Percentiles rank a stretch among this genome's conserved stretches.
These are phyloP conservation scores for Boletus fagicola DNA, from an alignment of 768 basidiomycete species.

Conservation along the genomic window DNA sequence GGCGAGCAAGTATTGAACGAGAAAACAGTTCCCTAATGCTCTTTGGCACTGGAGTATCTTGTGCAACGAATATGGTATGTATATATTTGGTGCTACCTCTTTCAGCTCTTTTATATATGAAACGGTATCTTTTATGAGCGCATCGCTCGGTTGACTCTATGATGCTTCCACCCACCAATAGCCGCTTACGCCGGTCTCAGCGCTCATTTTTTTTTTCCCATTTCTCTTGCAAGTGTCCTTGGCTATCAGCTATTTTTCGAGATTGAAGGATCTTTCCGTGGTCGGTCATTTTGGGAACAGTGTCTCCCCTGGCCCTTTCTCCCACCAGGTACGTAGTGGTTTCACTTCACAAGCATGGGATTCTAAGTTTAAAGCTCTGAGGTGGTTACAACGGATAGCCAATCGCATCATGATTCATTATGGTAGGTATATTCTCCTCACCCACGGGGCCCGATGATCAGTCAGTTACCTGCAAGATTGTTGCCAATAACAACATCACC, in stretches of 20 bases:
- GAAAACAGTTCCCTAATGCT: neutral
- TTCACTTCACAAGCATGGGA: neutral
- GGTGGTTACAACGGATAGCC: neutral
- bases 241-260: neutral
- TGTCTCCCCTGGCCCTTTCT: neutral
- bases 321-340: neutral
- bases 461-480: conserved; percentile 1
- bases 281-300: conserved; percentile 2
- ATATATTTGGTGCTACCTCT: neutral
- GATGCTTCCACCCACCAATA: neutral
- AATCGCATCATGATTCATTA: neutral
- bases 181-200: neutral
- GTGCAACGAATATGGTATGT: too few species aligned
- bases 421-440: neutral
- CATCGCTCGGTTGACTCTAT: neutral
- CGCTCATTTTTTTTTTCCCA: neutral
- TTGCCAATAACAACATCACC: conserved; percentile 13
- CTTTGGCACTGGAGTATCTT: neutral
- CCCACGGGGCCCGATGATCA: neutral
- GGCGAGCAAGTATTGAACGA: neutral
- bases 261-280: neutral
- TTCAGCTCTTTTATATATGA: neutral
- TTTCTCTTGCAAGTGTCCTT: neutral
- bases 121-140: neutral
- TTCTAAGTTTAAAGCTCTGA: conserved; percentile 1